These are phyloP conservation scores for Fonsecaea pugnacius DNA, from an alignment of 2,329 filamentous ascomycete genomes.

Conservation along the genomic window DNA sequence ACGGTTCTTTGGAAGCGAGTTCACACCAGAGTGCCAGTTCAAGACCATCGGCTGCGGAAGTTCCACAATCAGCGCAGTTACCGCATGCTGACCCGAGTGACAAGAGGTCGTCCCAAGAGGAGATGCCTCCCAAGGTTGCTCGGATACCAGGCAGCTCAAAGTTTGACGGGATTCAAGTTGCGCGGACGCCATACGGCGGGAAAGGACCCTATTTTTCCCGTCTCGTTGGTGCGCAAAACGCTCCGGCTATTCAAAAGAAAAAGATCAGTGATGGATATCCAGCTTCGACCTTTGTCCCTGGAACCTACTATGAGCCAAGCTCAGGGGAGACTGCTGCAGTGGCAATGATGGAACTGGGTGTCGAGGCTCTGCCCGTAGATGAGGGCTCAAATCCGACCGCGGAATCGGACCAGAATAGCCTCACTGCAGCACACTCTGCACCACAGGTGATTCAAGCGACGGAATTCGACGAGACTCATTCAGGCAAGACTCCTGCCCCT, in stretches of 20 bases:
- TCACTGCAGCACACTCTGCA: background rate
- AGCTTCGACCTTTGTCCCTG: conserved; percentile 6
- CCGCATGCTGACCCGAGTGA: background rate
- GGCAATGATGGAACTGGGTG: background rate
- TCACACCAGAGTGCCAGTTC: background rate
- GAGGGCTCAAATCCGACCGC: background rate
- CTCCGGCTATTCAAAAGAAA: background rate
- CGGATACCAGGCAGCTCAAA: background rate
- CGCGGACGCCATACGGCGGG: conserved; percentile 19
- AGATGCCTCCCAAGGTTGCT: background rate
- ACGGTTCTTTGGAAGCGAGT: background rate
- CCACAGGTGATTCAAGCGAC: background rate
- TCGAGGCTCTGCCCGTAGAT: background rate
- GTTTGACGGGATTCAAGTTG: conserved; percentile 12
- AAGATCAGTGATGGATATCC: background rate
- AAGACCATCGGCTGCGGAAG: background rate
- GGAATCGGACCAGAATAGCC: background rate
- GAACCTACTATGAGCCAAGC: conserved; percentile 1
- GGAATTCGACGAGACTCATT: background rate
- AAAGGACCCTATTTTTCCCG: conserved; percentile 1
- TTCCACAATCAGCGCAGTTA: background rate
- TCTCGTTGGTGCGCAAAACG: background rate
- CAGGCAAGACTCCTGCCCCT: background rate
- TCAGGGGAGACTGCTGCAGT: background rate
- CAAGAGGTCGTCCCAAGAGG: background rate